A percentile compares a stretch with the other conserved stretches of the same genome.
Conservation (phyloP, 2,329 filamentous ascomycete genomes). For the Ophiostoma himal-ulmi region DNA sequence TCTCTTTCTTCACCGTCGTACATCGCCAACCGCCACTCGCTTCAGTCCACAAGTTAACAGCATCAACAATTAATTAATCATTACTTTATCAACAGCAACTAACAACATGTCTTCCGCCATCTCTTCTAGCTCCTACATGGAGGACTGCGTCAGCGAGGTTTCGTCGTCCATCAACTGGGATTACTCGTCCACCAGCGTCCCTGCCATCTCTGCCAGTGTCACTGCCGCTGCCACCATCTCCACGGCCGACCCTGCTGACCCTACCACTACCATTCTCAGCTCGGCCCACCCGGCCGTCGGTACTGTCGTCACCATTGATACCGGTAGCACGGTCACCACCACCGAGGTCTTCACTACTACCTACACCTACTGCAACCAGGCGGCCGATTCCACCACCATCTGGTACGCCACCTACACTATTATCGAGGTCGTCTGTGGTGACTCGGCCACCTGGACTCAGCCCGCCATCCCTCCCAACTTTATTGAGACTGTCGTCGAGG, state of each 20-base stretch:
- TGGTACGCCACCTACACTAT: conserved; percentile 41
- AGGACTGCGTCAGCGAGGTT: conserved; percentile 9
- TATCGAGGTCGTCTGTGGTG: conserved; percentile 37
- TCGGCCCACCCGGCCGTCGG: background rate
- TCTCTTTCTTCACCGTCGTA: background rate
- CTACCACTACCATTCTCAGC: background rate
- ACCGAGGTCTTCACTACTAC: conserved; percentile 34
- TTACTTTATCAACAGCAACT: background rate
- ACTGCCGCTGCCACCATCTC: background rate
- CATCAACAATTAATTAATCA: background rate
- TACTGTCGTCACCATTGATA: background rate
- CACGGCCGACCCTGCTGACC: conserved; percentile 21
- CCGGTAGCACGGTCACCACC: conserved; percentile 24
- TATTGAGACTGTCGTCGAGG: conserved; percentile 26
- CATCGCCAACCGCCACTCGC: background rate
- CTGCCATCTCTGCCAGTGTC: background rate
- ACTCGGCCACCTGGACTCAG: conserved; percentile 40
- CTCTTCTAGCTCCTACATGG: conserved; percentile 16
- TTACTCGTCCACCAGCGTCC: conserved; percentile 20
- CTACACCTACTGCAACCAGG: conserved; percentile 36
- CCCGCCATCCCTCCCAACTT: conserved; percentile 28
- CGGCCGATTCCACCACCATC: conserved; percentile 36
- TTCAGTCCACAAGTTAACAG: background rate
- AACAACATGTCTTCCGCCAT: conserved; percentile 17
- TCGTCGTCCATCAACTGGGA: conserved; percentile 19